phyloP scores from a whole-genome alignment of 371 early-diverging fungal genomes.

The Lichtheimia ramosa region DNA sequence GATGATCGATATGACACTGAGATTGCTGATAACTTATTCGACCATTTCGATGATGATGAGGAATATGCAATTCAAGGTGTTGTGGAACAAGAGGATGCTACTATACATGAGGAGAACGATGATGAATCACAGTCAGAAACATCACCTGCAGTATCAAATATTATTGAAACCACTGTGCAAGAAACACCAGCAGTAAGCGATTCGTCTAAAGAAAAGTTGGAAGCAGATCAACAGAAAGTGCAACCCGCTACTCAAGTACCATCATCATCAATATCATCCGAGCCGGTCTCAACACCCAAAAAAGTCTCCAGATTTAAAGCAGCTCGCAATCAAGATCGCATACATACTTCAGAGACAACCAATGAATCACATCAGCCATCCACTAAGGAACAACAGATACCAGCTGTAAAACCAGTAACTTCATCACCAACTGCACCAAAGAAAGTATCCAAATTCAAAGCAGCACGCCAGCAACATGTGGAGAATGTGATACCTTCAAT shows the following conservation, averaged over 20 bases:
- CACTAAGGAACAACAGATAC: not conserved
- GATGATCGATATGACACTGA: conserved; percentile 56
- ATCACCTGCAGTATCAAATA: not conserved
- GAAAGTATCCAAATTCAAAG: conserved; percentile 21
- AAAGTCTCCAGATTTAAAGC: conserved; percentile 9
- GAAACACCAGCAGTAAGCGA: too few species aligned
- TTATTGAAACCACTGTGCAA: too few species aligned
- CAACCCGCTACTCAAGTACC: too few species aligned
- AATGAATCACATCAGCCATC: not conserved
- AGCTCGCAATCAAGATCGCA: conserved; percentile 7
- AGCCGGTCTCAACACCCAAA: conserved; percentile 1
- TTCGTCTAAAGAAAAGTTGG: conserved; percentile 6
- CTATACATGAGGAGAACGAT: conserved; percentile 52
- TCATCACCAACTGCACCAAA: conserved; percentile 1
- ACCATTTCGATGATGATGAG: conserved; percentile 57
- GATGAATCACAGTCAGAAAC: not conserved
- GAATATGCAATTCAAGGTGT: conserved; percentile 51
- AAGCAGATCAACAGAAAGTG: not conserved
- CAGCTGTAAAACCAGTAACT: not conserved
- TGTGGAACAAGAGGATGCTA: conserved; percentile 58
- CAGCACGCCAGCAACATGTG: conserved; percentile 15
- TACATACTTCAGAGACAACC: not conserved
- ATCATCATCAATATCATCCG: too few species aligned
- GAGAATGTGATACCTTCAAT: not conserved
- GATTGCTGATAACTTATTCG: conserved; percentile 41